Evolutionary conservation across 805 yeast species (phyloP), one percentile per base, ranked within the genome.

Genomic region (Candida sakaeoensis): DNA sequence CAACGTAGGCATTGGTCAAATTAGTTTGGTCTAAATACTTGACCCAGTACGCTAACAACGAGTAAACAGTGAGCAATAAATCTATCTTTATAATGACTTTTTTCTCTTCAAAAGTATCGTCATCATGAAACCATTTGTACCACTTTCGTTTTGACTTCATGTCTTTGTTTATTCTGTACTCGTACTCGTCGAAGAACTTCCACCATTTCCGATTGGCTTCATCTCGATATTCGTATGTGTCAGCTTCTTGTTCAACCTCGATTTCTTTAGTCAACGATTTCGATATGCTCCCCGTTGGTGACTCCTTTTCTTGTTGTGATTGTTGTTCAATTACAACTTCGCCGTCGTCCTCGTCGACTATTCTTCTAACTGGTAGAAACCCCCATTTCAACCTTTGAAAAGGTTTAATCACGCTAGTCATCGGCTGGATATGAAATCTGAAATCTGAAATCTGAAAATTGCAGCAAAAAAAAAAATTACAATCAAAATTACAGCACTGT

Each of bases 1-100:
- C 72, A 30, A 78, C 80, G 49, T 80, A 82, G 1, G 88, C 88
- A 51, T 81, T 79, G 44, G 71, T 72, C 41, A 77, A 61, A 55
- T 82, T 83, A 33, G 75, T 65, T 41, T 70, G 72, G 52, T 83
- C 88, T 36, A 83, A 61, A 40, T 78, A 76, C 54, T 82, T 82
- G 40, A 82, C 76, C 84, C 85, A 83, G 56, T 81, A 81, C 1
- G 77, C 51, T 50, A 58, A 48, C 41, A 64, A 47, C 7, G 67
- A 58, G 41, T 61, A 64, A 25, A 63, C 43, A 8, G 69, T 58
- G 28, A 64, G 48, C 18, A 60, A 36, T 10, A 63, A 38, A 43
- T 64, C 70, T 21, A 64, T 46, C 39, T 64, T 63, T 33, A 58
- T 18, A 21, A 63, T 54, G 17, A 64, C 49, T 21, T 44, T 50